Evolutionary conservation across 2,329 filamentous ascomycete genomes (phyloP).

Genomic region (Penicillium concentricum): DNA sequence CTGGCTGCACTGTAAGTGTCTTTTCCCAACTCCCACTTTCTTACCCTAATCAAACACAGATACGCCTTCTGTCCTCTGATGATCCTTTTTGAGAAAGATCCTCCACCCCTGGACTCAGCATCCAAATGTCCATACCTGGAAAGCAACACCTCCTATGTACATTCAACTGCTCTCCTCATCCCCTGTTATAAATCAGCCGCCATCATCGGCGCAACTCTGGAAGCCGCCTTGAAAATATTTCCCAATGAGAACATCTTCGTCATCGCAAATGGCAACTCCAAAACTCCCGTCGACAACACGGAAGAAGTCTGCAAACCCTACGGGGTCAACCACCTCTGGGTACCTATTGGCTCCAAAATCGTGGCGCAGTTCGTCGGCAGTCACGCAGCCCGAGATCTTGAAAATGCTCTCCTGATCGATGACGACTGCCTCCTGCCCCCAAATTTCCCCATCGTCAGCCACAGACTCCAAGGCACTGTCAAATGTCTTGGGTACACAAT

Average conservation of each 20-base stretch:
- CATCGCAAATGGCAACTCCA: constrained; percentile 52
- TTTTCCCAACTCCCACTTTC: neutral
- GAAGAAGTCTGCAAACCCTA: constrained; percentile 46
- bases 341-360: constrained; percentile 51
- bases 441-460: constrained; percentile 49
- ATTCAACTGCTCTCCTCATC: constrained; percentile 44
- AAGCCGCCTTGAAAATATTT: constrained; percentile 49
- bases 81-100: constrained; percentile 35
- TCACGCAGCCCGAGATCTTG: constrained; percentile 47
- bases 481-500: constrained; percentile 53
- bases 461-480: constrained; percentile 43
- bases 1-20: constrained; percentile 37
- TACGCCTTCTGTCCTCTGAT: constrained; percentile 34
- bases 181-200: constrained; percentile 50
- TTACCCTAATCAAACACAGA: constrained; percentile 12
- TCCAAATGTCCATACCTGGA: constrained; percentile 15
- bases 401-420: constrained; percentile 51
- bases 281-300: constrained; percentile 49
- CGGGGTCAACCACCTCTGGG: constrained; percentile 52
- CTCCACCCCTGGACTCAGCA: constrained; percentile 17
- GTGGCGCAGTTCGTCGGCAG: constrained; percentile 52
- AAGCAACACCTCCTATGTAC: constrained; percentile 26
- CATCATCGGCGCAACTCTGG: constrained; percentile 44
- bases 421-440: constrained; percentile 51
- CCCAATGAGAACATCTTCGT: constrained; percentile 48